Percentiles rank a stretch among this genome's conserved stretches.
phyloP scores from a whole-genome alignment of 805 yeast genomes.

The Sugiyamaella americana region DNA sequence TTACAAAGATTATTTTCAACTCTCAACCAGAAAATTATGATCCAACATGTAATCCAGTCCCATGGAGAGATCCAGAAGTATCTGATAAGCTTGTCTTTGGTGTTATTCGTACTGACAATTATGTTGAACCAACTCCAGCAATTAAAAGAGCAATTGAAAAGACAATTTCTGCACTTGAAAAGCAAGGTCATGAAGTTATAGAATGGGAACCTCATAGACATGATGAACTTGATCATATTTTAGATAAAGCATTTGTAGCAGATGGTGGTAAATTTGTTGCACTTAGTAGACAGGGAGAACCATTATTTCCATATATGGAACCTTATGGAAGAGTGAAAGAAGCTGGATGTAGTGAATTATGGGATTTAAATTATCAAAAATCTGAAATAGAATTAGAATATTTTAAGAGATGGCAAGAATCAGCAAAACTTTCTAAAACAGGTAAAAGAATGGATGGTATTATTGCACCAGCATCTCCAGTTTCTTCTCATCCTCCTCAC shows the following conservation, averaged over 20 bases:
- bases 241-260: slow-evolving; percentile 45
- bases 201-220: slow-evolving; percentile 28
- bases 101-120: slow-evolving; percentile 34
- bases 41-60: slow-evolving; percentile 17
- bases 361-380: slow-evolving; percentile 1
- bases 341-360: slow-evolving; percentile 14
- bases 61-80: slow-evolving; percentile 22
- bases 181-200: slow-evolving; percentile 17
- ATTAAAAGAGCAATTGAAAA: slow-evolving; percentile 43
- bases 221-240: slow-evolving; percentile 62
- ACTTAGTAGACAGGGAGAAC: slow-evolving; percentile 15
- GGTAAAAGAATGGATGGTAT: slow-evolving; percentile 41
- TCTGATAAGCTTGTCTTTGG: slow-evolving; percentile 5
- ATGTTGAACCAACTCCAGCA: slow-evolving; percentile 46
- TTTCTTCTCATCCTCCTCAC: slow-evolving; percentile 21
- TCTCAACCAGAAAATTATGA: slow-evolving; percentile 19
- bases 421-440: slow-evolving; percentile 24
- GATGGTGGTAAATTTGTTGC: slow-evolving; percentile 56
- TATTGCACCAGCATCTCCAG: slow-evolving; percentile 41
- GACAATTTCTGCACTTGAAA: slow-evolving; percentile 20
- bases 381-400: slow-evolving; percentile 32
- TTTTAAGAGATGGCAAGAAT: slow-evolving; percentile 40
- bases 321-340: slow-evolving; percentile 21
- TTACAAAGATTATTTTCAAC: slow-evolving; percentile 42
- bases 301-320: slow-evolving; percentile 18